A percentile compares a stretch with the other conserved stretches of the same genome.
Conservation (phyloP, 108 stramenopile species). For the Fragilaria crotonensis region DNA sequence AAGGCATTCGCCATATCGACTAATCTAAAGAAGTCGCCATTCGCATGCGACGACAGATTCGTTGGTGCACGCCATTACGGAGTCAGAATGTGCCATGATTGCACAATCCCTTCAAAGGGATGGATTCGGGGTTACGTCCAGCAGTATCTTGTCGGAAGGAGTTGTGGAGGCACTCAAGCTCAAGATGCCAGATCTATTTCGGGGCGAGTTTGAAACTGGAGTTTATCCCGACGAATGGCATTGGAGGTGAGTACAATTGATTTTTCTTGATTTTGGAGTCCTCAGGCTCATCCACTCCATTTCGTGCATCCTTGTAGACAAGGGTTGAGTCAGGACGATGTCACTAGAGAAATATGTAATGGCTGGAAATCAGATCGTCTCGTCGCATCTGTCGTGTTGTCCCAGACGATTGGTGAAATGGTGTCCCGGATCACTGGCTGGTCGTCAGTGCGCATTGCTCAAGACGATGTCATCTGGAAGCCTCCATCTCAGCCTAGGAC, state of each 20-base stretch:
- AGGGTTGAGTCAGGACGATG: conserved; percentile 24
- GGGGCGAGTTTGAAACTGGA: conserved; percentile 48
- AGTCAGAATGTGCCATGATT: too few relatives aligned
- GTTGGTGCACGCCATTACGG: too few relatives aligned
- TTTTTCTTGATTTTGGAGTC: background rate
- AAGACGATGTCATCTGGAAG: conserved; percentile 68
- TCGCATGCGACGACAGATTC: too few relatives aligned
- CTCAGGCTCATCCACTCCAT: background rate
- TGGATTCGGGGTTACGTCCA: background rate
- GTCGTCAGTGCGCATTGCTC: conserved; percentile 42
- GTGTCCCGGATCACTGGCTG: conserved; percentile 41
- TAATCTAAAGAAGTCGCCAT: too few relatives aligned
- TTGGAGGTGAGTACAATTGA: conserved; percentile 19
- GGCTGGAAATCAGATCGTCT: conserved; percentile 41
- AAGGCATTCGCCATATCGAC: too few relatives aligned
- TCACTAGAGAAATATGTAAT: conserved; percentile 54
- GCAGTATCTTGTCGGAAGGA: background rate
- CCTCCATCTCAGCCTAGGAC: conserved; percentile 17
- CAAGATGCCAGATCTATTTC: conserved; percentile 22
- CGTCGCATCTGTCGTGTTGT: conserved; percentile 38
- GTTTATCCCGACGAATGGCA: conserved; percentile 73
- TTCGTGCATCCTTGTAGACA: conserved; percentile 7
- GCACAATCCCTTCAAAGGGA: background rate
- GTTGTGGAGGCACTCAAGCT: conserved; percentile 1
- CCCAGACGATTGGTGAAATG: conserved; percentile 22